Evolutionary conservation across 805 yeast genomes (phyloP).

Genomic region (Metschnikowia koreensis): DNA sequence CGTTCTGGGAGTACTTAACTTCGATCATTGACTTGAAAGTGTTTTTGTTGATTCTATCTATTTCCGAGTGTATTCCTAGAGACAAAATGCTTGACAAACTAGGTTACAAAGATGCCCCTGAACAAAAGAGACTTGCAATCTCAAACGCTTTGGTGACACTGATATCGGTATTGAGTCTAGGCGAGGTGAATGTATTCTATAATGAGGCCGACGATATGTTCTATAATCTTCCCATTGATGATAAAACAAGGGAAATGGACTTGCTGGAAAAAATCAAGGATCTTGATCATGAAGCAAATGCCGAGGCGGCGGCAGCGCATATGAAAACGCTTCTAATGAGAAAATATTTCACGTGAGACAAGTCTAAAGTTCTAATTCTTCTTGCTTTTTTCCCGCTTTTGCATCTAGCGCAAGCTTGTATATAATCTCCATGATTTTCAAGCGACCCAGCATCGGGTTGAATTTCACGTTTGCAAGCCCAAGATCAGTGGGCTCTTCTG

Average conservation of each 20-base stretch:
- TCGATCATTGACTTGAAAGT: conserved; percentile 32
- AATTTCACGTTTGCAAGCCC: conserved; percentile 40
- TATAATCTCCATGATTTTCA: conserved; percentile 13
- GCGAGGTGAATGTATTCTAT: conserved; percentile 29
- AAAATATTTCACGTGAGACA: conserved; percentile 18
- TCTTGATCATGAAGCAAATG: conserved; percentile 17
- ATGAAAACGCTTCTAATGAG: conserved; percentile 27
- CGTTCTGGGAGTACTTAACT: conserved; percentile 23
- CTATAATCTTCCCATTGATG: conserved; percentile 19
- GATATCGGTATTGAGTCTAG: conserved; percentile 27
- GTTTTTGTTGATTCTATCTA: conserved; percentile 29
- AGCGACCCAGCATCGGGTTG: conserved; percentile 39
- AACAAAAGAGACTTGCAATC: conserved; percentile 9
- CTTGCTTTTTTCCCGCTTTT: not conserved
- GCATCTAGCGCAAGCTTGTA: conserved; percentile 5
- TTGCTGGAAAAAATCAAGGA: conserved; percentile 15
- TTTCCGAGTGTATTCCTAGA: conserved; percentile 24
- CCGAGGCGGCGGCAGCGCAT: conserved; percentile 29
- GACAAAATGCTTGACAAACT: conserved; percentile 23
- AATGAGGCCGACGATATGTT: conserved; percentile 25
- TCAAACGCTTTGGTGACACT: conserved; percentile 24
- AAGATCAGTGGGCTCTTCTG: conserved; percentile 31
- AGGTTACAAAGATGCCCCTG: conserved; percentile 24
- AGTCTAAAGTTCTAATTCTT: not conserved
- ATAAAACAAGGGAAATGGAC: conserved; percentile 12